These are phyloP conservation scores for Salix caprea DNA, from an alignment of 345 rosid genomes.

Conservation along the genomic window DNA sequence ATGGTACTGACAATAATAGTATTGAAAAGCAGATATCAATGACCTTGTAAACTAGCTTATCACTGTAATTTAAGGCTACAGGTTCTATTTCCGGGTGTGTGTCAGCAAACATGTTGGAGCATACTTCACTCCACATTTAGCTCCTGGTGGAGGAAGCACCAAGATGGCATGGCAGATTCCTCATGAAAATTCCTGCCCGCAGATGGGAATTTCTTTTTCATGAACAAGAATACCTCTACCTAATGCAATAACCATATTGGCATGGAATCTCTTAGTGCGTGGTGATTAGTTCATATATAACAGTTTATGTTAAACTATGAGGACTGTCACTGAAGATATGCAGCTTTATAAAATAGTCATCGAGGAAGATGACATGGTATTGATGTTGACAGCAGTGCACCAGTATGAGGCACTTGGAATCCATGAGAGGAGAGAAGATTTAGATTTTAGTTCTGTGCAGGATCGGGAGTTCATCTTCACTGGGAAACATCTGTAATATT, in stretches of 20 bases:
- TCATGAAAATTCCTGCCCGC: neutral
- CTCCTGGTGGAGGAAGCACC: neutral
- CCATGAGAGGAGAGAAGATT: neutral
- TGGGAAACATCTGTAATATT: too few species aligned
- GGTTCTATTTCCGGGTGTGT: neutral
- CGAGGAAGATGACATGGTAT: neutral
- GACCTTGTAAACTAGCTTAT: neutral
- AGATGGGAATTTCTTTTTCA: too few species aligned
- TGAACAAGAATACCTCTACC: neutral
- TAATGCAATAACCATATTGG: neutral
- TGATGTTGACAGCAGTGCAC: neutral
- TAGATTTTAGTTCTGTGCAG: neutral
- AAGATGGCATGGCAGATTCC: neutral
- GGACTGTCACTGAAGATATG: neutral
- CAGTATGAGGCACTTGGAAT: neutral
- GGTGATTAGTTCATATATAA: neutral
- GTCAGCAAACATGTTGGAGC: neutral
- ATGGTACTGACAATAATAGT: neutral
- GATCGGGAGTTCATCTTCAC: neutral
- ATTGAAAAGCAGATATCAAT: neutral
- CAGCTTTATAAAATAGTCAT: neutral
- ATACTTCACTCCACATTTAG: neutral
- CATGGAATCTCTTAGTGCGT: neutral
- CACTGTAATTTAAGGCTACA: neutral
- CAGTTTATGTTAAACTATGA: neutral